Base-by-base conservation (phyloP, 495 filamentous ascomycete genomes). In the Penicillium cinerascens region DNA sequence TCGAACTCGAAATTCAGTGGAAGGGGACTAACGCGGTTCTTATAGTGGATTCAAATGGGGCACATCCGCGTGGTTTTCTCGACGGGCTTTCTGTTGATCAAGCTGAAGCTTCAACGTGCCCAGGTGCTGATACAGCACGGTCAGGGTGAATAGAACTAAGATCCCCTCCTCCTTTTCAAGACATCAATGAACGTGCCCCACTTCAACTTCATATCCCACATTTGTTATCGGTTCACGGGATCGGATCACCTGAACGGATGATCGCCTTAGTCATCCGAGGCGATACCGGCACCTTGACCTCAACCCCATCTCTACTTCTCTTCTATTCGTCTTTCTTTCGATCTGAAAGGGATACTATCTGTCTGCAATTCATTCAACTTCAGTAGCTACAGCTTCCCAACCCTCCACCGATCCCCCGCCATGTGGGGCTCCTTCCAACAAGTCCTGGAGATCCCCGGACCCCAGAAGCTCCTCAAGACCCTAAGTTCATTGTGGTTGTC, bases 401-500 rank as follows among this genome's bases (percentile, higher is more conserved):
- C 11, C 33, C 13, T 22, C 5, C 7, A 8, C 33, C 20, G 10
- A n/a, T 11, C 7, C 21, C 6, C 18, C 4, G 54, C 18, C 27
- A 64, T 64, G 63, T 58, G 57, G 57, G 55, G 54, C 44, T 49
- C 47, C 41, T 39, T 58, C 17, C 61, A 64, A 41, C 60, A 61
- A 44, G 50, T 67, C 39, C 55, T 63, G 54, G 59, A 51, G 18
- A 44, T 73, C 43, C 74, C 72, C 17, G 71, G 70, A 20, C 71
- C 74, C 35, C 72, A 75, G 56, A 63, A 66, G 59, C 64, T 76
- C 49, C 63, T 77, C 42, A 68, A 72, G 49, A 61, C 69, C 16
- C 16, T 74, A 44, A 65, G 69, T 40, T 63, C 72, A 16, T 49
- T 74, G 18, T 62, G 70, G 39, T 54, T 75, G 35, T 61, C 65